A percentile compares a stretch with the other conserved stretches of the same genome.
These are phyloP conservation scores for Heterobasidion occidentale DNA, from an alignment of 1,284 basidiomycete genomes.

Conservation along the genomic window DNA sequence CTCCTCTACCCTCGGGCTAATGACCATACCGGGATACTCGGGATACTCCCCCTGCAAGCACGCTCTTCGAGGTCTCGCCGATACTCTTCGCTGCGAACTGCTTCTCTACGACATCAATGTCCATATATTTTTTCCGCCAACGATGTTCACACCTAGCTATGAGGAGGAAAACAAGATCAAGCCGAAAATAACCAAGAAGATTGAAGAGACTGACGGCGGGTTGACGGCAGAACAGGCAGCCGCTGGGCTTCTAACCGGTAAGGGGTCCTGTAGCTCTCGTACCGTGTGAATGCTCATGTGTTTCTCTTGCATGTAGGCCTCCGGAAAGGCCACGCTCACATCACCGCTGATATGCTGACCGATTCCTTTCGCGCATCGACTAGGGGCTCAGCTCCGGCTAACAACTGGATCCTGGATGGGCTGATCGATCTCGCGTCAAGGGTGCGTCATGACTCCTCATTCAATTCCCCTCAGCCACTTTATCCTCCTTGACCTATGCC, in stretches of 20 bases:
- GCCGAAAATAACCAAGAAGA: background rate
- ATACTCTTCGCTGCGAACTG: slow-evolving; percentile 2
- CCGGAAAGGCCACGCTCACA: background rate
- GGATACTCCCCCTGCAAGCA: slow-evolving; percentile 2
- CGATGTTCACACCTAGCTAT: background rate
- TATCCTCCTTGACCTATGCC: background rate
- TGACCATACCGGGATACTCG: slow-evolving; percentile 3
- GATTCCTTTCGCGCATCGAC: slow-evolving; percentile 3
- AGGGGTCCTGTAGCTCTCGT: background rate
- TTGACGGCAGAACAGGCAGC: slow-evolving; percentile 3
- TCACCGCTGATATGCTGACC: background rate
- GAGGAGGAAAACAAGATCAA: slow-evolving; percentile 3
- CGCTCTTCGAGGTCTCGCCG: slow-evolving; percentile 3
- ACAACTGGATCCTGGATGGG: slow-evolving; percentile 2
- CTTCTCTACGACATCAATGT: slow-evolving; percentile 2
- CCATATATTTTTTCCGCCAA: slow-evolving; percentile 5
- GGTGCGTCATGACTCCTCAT: background rate
- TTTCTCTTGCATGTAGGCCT: background rate
- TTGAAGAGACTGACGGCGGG: slow-evolving; percentile 1
- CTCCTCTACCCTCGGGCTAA: slow-evolving; percentile 3
- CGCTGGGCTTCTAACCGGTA: background rate
- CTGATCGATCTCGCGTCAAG: background rate
- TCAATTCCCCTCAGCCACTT: background rate
- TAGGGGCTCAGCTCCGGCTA: background rate
- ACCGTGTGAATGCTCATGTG: background rate